A percentile compares a stretch with the other conserved stretches of the same genome.
phyloP scores from a whole-genome alignment of 2,329 filamentous ascomycete species.

The Chaetomium sp. region DNA sequence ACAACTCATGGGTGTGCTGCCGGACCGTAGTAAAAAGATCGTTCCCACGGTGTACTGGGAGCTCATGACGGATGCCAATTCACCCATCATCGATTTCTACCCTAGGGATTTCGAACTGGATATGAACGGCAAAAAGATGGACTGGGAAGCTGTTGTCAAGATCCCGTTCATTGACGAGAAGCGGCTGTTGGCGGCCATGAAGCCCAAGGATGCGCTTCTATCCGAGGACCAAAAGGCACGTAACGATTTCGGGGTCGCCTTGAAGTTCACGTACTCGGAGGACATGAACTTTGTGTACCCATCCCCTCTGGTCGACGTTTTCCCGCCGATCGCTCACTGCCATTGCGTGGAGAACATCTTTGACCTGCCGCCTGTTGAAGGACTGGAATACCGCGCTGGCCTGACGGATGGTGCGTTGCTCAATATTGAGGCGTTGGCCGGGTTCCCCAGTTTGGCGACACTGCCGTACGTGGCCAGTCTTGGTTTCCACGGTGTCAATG shows the following conservation, averaged over 20 bases:
- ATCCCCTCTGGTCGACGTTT: constrained; percentile 80
- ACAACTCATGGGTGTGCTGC: constrained; percentile 96
- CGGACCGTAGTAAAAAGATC: constrained; percentile 94
- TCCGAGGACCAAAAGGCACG: constrained; percentile 70
- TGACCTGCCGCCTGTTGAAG: constrained; percentile 87
- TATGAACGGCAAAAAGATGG: constrained; percentile 99
- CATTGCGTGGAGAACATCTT: constrained; percentile 95
- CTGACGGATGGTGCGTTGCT: constrained; percentile 79
- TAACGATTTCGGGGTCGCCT: constrained; percentile 83
- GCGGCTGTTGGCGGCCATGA: constrained; percentile 78
- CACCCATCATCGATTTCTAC: constrained; percentile 96
- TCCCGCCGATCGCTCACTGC: constrained; percentile 81
- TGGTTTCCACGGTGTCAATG: constrained; percentile 82
- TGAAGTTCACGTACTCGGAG: constrained; percentile 85
- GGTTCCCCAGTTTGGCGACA: constrained; percentile 85
- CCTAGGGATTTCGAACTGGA: constrained; percentile 94
- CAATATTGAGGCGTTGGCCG: constrained; percentile 76
- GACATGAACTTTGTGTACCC: constrained; percentile 76
- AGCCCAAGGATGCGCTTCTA: constrained; percentile 71
- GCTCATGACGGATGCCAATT: constrained; percentile 84
- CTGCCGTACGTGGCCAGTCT: constrained; percentile 76
- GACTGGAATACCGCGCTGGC: constrained; percentile 76
- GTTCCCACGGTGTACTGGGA: constrained; percentile 82
- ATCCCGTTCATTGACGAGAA: constrained; percentile 97
- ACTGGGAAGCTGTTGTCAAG: constrained; percentile 98